Base-by-base conservation (phyloP, 78 protist genomes). In the Tieghemostelium lacteum region DNA sequence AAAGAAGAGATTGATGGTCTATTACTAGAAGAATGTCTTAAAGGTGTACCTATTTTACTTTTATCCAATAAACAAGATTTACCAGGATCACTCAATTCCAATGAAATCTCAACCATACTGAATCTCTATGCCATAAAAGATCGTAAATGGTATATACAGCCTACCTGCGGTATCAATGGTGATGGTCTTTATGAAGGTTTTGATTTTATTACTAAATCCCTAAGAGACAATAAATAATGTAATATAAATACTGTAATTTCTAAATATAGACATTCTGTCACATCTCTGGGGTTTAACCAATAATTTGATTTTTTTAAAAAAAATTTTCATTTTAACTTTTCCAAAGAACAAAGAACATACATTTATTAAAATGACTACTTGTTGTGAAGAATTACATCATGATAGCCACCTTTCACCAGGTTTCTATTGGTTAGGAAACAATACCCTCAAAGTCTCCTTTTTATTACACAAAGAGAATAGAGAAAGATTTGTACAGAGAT, bases 31-130 rank as follows among this genome's bases (percentile, higher is more conserved):
- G 97, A 97, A 16, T 98, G 96, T 77, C 87, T 96, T 22, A 77
- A 87, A 45, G 94, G 94, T 3, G 95, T 97, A 0, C 87, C 94
- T 31, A 96, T 98, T 22, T 64, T 96, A 2, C 97, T 97, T 16
- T 92, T 97, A 14, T 98, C 99, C 3, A 97, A 97, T 89, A 97
- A 97, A 78, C 98, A 96, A 65, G 98, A 96, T 64, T 37, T 97
- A 50, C 94, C 96, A 0, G 96, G 94, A 17, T 96, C 97, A 4
- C 42, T 96, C 77, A 50, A 92, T 0, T 75, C 88, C 2, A 73
- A 95, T 0, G 85, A 89, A 33, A 88, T 89, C 7, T 54, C 70
- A 8, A 78, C 66, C 19, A 78, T 76, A 40, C 45, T 83, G 26
- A 83, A 83, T 42, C 72, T 83, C 8, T 52, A 61, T 28, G 4